Conservation (phyloP, 306 rosid species). For the Betula pendula region DNA sequence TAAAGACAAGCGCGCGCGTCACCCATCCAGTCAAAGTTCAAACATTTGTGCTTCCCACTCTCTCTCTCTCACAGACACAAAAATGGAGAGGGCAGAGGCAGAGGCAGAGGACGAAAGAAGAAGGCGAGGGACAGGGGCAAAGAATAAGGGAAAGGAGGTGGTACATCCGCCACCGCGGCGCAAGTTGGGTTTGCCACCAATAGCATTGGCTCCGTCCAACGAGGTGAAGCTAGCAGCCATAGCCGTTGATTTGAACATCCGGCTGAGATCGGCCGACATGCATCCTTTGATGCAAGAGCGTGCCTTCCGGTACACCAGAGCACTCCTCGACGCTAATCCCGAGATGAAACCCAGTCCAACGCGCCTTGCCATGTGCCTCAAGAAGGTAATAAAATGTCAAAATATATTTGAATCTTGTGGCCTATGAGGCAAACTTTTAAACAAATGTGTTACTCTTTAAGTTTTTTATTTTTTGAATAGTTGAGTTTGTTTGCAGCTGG, state of each 20-base stretch:
- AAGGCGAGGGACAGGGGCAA: neutral
- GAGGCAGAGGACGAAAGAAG: neutral
- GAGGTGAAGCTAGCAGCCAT: constrained; percentile 23
- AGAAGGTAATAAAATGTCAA: constrained; percentile 22
- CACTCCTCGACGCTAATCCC: constrained; percentile 21
- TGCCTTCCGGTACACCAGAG: constrained; percentile 24
- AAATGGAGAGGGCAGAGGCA: neutral
- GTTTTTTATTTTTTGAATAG: neutral
- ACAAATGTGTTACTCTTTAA: neutral
- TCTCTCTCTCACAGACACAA: neutral
- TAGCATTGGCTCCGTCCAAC: neutral
- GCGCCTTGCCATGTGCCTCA: constrained; percentile 32
- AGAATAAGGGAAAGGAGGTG: neutral
- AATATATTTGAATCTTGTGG: neutral
- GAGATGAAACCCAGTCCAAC: constrained; percentile 27
- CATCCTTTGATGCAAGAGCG: constrained; percentile 28
- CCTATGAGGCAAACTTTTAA: neutral
- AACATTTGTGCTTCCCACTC: neutral
- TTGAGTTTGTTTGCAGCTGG: neutral
- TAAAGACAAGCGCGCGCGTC: too few species aligned
- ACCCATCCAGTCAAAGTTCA: constrained; percentile 3
- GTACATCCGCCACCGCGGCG: neutral
- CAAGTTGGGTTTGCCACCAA: neutral
- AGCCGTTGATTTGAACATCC: constrained; percentile 29
- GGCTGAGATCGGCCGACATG: constrained; percentile 35